phyloP scores from a whole-genome alignment of 2,329 filamentous ascomycete genomes.

The Penicillium freii region DNA sequence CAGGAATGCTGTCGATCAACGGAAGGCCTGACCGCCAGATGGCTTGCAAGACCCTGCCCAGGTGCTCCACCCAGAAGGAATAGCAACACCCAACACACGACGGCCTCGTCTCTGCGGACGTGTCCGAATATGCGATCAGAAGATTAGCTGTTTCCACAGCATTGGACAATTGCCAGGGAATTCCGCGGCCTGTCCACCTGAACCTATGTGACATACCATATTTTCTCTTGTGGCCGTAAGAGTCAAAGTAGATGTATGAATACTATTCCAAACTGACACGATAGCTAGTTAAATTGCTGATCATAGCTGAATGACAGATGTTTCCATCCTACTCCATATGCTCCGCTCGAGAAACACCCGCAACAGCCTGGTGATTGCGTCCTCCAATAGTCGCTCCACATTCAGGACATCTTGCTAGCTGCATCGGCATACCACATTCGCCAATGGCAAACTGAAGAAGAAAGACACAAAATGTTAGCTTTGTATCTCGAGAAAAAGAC shows the following conservation, averaged over 20 bases:
- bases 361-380: constrained; percentile 4
- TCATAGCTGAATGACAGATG: not conserved
- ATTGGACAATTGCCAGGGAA: not conserved
- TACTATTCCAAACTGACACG: not conserved
- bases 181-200: not conserved
- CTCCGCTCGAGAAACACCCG: constrained; percentile 4
- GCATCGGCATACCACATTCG: constrained; percentile 34
- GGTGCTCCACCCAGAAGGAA: not conserved
- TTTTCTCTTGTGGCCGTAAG: not conserved
- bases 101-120: not conserved
- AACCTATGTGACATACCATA: not conserved
- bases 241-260: not conserved
- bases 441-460: constrained; percentile 26
- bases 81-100: not conserved
- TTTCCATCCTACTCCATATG: constrained; percentile 6
- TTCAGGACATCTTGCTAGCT: constrained; percentile 27
- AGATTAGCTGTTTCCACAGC: not conserved
- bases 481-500: not conserved
- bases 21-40: not conserved
- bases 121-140: not conserved
- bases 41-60: not conserved
- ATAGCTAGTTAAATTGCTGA: not conserved
- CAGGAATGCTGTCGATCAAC: not conserved
- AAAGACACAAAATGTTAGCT: too few species aligned
- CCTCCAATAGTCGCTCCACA: constrained; percentile 10